phyloP scores from a whole-genome alignment of 495 filamentous ascomycete species.

The Hapsidospora chrysogenum region DNA sequence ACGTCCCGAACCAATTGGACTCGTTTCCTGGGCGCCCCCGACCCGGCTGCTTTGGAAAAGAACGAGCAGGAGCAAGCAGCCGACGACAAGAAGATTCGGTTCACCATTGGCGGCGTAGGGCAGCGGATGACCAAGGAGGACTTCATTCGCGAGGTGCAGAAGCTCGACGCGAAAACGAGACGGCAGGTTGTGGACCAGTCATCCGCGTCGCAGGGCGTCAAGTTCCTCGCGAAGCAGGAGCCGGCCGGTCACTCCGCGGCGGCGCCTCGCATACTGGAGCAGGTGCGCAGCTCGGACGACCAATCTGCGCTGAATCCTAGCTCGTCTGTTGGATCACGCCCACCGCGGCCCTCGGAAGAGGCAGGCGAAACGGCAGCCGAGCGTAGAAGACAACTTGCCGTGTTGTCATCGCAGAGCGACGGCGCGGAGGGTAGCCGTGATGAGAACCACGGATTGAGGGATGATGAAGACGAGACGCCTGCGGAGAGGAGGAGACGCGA shows the following conservation, averaged over 20 bases:
- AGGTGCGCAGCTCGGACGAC: conserved; percentile 6
- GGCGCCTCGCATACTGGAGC: neutral
- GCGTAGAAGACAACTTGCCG: conserved; percentile 23
- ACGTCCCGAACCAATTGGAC: conserved; percentile 5
- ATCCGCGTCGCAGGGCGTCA: conserved; percentile 40
- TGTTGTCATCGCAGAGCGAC: conserved; percentile 12
- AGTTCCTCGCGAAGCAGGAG: conserved; percentile 36
- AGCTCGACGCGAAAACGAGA: conserved; percentile 61
- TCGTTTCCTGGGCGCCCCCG: conserved; percentile 27
- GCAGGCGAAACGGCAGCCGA: conserved; percentile 21
- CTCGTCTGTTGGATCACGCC: conserved; percentile 1
- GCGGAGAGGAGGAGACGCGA: conserved; percentile 71
- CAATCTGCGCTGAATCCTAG: neutral
- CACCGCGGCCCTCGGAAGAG: conserved; percentile 7
- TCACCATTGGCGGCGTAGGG: conserved; percentile 62
- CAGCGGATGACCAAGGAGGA: conserved; percentile 75
- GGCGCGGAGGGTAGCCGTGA: conserved; percentile 6
- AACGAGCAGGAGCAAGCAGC: conserved; percentile 36
- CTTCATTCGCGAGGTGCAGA: conserved; percentile 71
- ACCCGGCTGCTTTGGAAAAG: conserved; percentile 17
- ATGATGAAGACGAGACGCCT: conserved; percentile 46
- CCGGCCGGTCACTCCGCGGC: too few relatives aligned
- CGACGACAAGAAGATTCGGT: conserved; percentile 69
- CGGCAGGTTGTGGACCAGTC: conserved; percentile 52
- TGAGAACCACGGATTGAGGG: neutral